Evolutionary conservation across 768 basidiomycete species (phyloP), one percentile per base, ranked within the genome.

Genomic region (Termitomyces sp.): DNA sequence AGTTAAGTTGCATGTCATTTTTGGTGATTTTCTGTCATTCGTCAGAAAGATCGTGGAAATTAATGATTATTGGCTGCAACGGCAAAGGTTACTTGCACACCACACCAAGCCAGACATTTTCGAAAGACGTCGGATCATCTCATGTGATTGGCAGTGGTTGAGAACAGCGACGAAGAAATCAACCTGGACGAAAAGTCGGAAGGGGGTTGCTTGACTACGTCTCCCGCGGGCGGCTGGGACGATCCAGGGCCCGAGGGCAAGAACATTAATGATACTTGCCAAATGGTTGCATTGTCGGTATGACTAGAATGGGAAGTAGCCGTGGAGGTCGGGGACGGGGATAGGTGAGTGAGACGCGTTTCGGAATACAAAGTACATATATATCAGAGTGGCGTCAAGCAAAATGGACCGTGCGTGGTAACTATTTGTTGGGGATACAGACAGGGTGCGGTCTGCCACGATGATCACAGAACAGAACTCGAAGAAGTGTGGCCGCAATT

Each of bases 331-430:
- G 51, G 55, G 24, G 45, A 21, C 28, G 45, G 44, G 12, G 46
- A 24, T 44, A 35, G 28, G n/a, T 37, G n/a, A 51, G n/a, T 54
- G 40, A 47, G 50, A 54, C 51, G 49, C 50, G 58, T 59, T 59
- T 59, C 58, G 51, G 49, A 59, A 50, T 57, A 54, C 54, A 55
- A 24, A 17, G 51, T 38, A 55, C 38, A 40, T 55, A 54, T 42
- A 21, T 9, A 34, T n/a, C n/a, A 40, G 35, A 15, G 57, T 54
- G 57, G 57, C 49, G 57, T 54, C 41, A 46, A 40, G 45, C 11
- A n/a, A 19, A 38, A 45, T 48, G 60, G 55, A 57, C 60, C 60
- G 60, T 56, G 58, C 49, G 55, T 56, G 48, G 48, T 26, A 37
- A 49, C 3, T 26, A 49, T 32, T 49, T 38, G 37, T 26, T 26